phyloP scores from a whole-genome alignment of 129 eudicot genomes.

The Saussurea involucrata region DNA sequence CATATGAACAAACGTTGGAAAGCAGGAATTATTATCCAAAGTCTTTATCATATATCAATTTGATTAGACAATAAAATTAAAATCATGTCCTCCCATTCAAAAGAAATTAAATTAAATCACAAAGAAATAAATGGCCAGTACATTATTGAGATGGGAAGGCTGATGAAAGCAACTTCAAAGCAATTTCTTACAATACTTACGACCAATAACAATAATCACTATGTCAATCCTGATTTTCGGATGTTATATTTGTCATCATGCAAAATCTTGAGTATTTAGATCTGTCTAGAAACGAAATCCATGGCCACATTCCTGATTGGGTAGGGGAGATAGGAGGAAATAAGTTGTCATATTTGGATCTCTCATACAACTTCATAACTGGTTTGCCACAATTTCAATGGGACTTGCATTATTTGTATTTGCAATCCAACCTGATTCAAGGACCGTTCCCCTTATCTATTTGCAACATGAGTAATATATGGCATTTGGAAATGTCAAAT shows the following conservation, averaged over 20 bases:
- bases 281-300: constrained; percentile 14
- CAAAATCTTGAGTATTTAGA: background rate
- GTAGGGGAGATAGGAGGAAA: constrained; percentile 8
- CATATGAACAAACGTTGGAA: too few relatives aligned
- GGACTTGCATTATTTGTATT: background rate
- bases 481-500: constrained; percentile 11
- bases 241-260: background rate
- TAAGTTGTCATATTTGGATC: background rate
- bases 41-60: too few relatives aligned
- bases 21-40: too few relatives aligned
- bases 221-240: background rate
- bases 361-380: constrained; percentile 26
- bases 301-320: constrained; percentile 15
- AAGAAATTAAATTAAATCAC: background rate
- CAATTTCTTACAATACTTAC: background rate
- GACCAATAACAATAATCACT: background rate
- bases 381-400: background rate
- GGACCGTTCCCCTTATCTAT: constrained; percentile 27
- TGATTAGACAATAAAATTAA: too few relatives aligned
- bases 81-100: background rate
- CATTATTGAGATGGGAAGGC: background rate
- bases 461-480: constrained; percentile 10
- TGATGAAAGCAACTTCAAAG: background rate
- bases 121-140: too few relatives aligned
- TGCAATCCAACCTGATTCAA: constrained; percentile 7